Conservation (phyloP, 768 basidiomycete species). For the Porpolomopsis calyptriformis region DNA sequence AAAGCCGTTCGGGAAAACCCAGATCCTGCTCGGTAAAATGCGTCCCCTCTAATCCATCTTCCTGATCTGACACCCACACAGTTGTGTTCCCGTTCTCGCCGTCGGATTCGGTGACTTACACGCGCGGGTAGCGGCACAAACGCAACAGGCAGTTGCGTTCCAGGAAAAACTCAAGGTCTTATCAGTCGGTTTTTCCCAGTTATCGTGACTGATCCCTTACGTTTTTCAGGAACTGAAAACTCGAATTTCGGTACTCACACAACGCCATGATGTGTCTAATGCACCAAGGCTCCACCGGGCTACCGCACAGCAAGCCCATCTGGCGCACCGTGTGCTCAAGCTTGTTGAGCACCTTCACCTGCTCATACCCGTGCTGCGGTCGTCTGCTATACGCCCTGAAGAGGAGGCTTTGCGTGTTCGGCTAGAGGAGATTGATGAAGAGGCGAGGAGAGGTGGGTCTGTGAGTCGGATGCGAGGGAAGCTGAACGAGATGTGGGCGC, state of each 20-base stretch:
- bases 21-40: slow-evolving; percentile 64
- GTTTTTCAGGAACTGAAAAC: slow-evolving; percentile 49
- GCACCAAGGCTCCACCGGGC: slow-evolving; percentile 57
- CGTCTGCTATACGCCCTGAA: slow-evolving; percentile 64
- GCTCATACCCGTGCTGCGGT: slow-evolving; percentile 66
- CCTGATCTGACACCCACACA: slow-evolving; percentile 18
- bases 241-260: slow-evolving; percentile 48
- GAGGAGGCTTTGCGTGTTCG: slow-evolving; percentile 65
- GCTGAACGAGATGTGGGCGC: slow-evolving; percentile 77
- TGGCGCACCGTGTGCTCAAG: slow-evolving; percentile 57
- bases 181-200: not conserved
- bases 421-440: slow-evolving; percentile 68
- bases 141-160: slow-evolving; percentile 52
- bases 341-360: slow-evolving; percentile 71
- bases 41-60: not conserved
- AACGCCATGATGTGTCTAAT: slow-evolving; percentile 57
- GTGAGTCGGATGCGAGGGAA: slow-evolving; percentile 55
- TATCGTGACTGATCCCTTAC: slow-evolving; percentile 7
- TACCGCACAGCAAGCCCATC: slow-evolving; percentile 51
- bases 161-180: slow-evolving; percentile 52
- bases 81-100: slow-evolving; percentile 71
- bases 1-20: slow-evolving; percentile 75
- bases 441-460: slow-evolving; percentile 35
- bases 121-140: slow-evolving; percentile 67
- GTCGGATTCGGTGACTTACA: slow-evolving; percentile 76